Base-by-base conservation (phyloP, 257 asterid genomes). In the Knoxia roxburghii region DNA sequence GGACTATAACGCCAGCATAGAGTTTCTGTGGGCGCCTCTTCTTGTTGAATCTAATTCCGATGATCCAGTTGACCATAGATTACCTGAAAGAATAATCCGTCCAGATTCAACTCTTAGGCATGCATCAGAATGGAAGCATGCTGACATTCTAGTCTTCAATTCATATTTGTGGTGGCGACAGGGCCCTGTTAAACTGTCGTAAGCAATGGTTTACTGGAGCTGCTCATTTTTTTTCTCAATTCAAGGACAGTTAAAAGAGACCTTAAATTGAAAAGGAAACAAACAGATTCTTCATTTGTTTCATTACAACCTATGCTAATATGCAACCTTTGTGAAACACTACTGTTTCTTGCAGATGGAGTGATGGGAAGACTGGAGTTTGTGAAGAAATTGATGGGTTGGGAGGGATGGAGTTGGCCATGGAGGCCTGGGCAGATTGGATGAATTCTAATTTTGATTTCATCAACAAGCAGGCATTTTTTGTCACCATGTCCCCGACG, bases 131-230 rank as follows among this genome's bases (percentile, higher is more conserved):
- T 94, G 99, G 99, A 85, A 84, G 80, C 79, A 77, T 68, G 99
- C 96, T 7, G 96, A 94, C 72, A 87, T 94, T 66, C 73, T 94
- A n/a, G 78, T 94, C 80, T 94, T 94, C 74, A 90, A 88, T 74
- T 79, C 99, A 10, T 94, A 84, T 65, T 62, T 94, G 61, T 94
- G 99, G 99, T 94, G 99, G 99, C 88, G 95, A 77, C 95, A 88
- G 68, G 95, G 91, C 52, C 76, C 96, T 0, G 95, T 88, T 65
- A 90, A 87, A 86, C 77, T 88, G 21, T 64, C 78, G 99, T 94
- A 72, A 84, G 97, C 76, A 46, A 9, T 37, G 61, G 11, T 56
- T 68, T 48, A 37, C 12, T 7, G 23, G 27, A 61, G 41, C 4
- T 3, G 4, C 9, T 37, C 9, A 9, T 9, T 37, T 37, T 37